Percentiles rank a stretch among this genome's conserved stretches.
Conservation (phyloP, 2,329 filamentous ascomycete species). For the Claviceps capensis region DNA sequence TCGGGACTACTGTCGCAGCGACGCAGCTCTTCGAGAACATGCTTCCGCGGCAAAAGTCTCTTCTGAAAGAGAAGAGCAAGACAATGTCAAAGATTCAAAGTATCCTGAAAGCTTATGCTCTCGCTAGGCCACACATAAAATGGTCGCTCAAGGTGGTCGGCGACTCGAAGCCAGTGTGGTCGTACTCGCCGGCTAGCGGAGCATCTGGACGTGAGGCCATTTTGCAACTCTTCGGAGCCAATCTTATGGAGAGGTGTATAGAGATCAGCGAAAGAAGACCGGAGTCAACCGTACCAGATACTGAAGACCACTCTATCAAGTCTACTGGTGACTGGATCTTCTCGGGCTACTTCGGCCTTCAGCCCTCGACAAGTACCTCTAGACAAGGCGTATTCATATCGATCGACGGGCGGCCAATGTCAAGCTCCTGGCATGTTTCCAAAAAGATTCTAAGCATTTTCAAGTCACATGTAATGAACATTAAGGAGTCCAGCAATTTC, state of each 20-base stretch:
- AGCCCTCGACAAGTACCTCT: slow-evolving; percentile 17
- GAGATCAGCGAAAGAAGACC: slow-evolving; percentile 15
- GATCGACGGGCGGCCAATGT: slow-evolving; percentile 54
- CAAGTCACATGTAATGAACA: slow-evolving; percentile 24
- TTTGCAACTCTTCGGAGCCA: slow-evolving; percentile 47
- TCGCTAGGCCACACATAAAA: slow-evolving; percentile 50
- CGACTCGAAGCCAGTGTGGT: slow-evolving; percentile 38
- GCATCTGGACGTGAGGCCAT: slow-evolving; percentile 42
- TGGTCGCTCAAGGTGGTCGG: slow-evolving; percentile 47
- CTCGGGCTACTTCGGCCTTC: slow-evolving; percentile 41
- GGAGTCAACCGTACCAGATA: neutral
- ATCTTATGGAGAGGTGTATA: slow-evolving; percentile 40
- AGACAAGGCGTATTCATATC: slow-evolving; percentile 40
- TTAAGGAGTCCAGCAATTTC: neutral
- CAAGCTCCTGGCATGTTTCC: slow-evolving; percentile 25
- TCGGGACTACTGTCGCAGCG: slow-evolving; percentile 56
- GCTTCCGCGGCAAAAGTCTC: slow-evolving; percentile 48
- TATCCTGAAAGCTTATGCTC: slow-evolving; percentile 48
- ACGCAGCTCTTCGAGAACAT: slow-evolving; percentile 43
- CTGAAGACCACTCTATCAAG: neutral
- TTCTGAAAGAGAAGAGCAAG: slow-evolving; percentile 43
- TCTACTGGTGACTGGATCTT: slow-evolving; percentile 19
- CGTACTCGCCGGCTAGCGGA: slow-evolving; percentile 43
- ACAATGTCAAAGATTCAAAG: slow-evolving; percentile 43
- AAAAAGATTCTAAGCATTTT: slow-evolving; percentile 45